These are phyloP conservation scores for Amanita rubescens DNA, from an alignment of 768 basidiomycete species.

Conservation along the genomic window DNA sequence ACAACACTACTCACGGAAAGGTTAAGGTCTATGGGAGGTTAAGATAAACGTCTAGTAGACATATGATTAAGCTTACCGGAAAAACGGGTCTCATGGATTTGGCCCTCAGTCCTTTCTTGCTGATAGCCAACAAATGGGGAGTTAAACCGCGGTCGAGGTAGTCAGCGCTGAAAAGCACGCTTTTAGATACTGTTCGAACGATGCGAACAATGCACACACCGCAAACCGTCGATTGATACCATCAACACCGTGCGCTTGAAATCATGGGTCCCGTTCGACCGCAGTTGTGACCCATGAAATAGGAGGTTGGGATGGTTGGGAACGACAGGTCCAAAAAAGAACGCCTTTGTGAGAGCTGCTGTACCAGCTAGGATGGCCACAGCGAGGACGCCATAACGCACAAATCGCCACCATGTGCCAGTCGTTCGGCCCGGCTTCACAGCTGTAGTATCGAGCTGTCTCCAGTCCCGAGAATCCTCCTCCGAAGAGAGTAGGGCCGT, in stretches of 20 bases:
- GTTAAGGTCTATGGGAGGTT: constrained; percentile 60
- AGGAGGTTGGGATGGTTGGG: constrained; percentile 21
- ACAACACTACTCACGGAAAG: constrained; percentile 61
- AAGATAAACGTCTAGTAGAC: constrained; percentile 7
- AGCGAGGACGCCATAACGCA: neutral
- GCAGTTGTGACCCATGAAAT: constrained; percentile 34
- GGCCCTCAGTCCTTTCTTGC: constrained; percentile 77
- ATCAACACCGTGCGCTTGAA: constrained; percentile 78
- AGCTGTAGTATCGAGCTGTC: neutral
- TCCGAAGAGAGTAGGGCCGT: constrained; percentile 1
- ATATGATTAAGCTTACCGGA: constrained; percentile 40
- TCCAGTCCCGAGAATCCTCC: neutral
- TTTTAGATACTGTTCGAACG: constrained; percentile 1
- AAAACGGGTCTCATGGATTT: constrained; percentile 86
- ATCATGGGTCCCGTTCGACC: constrained; percentile 77
- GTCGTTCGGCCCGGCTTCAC: neutral
- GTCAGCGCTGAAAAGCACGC: constrained; percentile 50
- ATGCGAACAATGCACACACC: constrained; percentile 32
- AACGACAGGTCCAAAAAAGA: constrained; percentile 22
- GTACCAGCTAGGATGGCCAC: constrained; percentile 28
- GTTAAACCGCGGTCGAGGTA: constrained; percentile 84
- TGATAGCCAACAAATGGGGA: constrained; percentile 74
- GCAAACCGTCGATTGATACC: constrained; percentile 81
- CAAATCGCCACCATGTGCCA: neutral
- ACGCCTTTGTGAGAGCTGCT: constrained; percentile 32